These are phyloP conservation scores for Rhododendron mucronatum DNA, from an alignment of 148 eudicot species.

Conservation along the genomic window DNA sequence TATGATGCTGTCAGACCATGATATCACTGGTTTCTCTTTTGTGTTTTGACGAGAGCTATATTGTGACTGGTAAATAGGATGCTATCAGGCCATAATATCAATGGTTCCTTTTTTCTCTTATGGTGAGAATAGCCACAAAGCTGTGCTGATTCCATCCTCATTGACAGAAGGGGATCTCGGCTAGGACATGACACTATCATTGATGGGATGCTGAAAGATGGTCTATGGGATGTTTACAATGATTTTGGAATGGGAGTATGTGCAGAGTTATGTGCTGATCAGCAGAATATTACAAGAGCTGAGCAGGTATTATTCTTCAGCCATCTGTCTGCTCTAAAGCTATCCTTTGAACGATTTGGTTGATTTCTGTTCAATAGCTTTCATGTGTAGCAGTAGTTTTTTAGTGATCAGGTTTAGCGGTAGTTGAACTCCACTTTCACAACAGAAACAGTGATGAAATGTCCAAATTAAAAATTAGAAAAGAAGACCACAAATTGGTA, in stretches of 20 bases:
- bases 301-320: constrained; percentile 51
- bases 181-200: constrained; percentile 84
- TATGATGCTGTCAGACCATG: background rate
- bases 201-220: constrained; percentile 98
- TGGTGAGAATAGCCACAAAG: background rate
- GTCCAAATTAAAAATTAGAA: background rate
- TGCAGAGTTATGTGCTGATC: constrained; percentile 84
- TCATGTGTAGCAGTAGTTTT: background rate
- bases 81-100: background rate
- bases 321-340: background rate
- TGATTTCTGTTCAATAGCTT: background rate
- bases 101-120: background rate
- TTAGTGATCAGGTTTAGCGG: background rate
- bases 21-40: background rate
- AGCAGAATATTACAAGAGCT: constrained; percentile 60
- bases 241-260: constrained; percentile 97
- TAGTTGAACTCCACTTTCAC: background rate
- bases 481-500: background rate
- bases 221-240: constrained; percentile 97
- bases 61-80: background rate
- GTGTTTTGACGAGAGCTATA: background rate
- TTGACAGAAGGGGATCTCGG: constrained; percentile 77
- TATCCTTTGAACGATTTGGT: background rate
- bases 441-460: background rate
- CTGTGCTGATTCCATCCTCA: background rate